A percentile compares a stretch with the other conserved stretches of the same genome.
phyloP scores from a whole-genome alignment of 148 eudicot species.

The Vaccinium corymbosum region DNA sequence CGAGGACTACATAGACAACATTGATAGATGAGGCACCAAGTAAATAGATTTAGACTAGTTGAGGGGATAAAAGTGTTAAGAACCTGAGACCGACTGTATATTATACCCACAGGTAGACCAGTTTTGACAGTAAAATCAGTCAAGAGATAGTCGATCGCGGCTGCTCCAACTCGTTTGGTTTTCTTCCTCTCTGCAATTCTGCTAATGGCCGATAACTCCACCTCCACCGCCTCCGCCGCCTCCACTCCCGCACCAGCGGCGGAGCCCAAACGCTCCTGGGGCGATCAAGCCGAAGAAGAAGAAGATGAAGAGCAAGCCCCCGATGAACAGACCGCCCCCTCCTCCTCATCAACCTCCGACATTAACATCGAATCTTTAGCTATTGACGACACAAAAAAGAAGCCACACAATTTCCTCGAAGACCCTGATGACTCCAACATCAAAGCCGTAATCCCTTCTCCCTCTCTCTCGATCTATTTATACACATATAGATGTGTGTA shows the following conservation, averaged over 20 bases:
- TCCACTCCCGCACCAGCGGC: constrained; percentile 21
- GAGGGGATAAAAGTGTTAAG: too few relatives aligned
- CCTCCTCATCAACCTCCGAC: constrained; percentile 20
- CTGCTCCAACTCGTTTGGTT: neutral
- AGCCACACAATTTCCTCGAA: constrained; percentile 29
- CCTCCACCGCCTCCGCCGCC: constrained; percentile 9
- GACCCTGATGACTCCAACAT: constrained; percentile 68
- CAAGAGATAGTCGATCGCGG: neutral
- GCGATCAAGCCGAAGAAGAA: constrained; percentile 55
- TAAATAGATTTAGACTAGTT: too few relatives aligned
- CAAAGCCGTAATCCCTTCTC: constrained; percentile 45
- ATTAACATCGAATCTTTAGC: constrained; percentile 24
- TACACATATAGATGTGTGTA: too few relatives aligned
- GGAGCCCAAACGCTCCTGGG: constrained; percentile 34
- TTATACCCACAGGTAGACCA: too few relatives aligned
- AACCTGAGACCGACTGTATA: too few relatives aligned
- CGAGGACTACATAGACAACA: too few relatives aligned
- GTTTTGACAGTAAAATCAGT: neutral
- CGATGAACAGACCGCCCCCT: constrained; percentile 14
- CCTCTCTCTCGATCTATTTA: neutral
- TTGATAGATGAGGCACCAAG: too few relatives aligned
- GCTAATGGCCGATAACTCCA: constrained; percentile 22
- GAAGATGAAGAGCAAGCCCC: neutral
- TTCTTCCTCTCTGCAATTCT: neutral
- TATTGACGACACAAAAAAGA: constrained; percentile 23